Conservation (phyloP, 257 asterid genomes). For the Nicotiana attenuata region DNA sequence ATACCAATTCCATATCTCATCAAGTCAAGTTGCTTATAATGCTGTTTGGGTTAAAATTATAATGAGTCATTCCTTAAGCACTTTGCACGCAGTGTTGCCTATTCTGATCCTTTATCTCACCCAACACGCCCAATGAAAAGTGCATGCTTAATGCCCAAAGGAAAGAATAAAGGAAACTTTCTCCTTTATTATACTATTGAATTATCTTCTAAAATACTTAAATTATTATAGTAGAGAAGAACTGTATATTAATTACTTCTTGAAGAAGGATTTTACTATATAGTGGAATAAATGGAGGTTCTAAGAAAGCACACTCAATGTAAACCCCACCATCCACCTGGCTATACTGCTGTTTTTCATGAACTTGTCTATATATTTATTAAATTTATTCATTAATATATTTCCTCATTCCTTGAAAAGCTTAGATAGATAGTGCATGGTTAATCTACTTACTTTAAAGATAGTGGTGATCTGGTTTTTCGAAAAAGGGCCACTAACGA, state of each 20-base stretch:
- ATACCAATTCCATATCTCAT: not conserved
- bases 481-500: not conserved
- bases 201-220: not conserved
- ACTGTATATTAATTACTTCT: not conserved
- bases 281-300: too few relatives aligned
- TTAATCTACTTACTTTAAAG: not conserved
- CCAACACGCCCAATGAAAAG: not conserved
- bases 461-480: not conserved
- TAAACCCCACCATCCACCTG: constrained; percentile 10
- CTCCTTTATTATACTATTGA: too few relatives aligned
- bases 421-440: not conserved
- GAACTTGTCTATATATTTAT: not conserved
- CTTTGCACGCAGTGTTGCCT: not conserved
- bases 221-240: not conserved
- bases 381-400: not conserved
- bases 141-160: not conserved
- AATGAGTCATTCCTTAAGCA: not conserved
- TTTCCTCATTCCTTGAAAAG: not conserved
- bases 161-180: not conserved
- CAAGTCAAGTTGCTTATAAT: not conserved
- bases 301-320: not conserved
- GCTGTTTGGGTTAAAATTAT: not conserved
- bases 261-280: not conserved
- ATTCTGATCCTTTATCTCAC: not conserved
- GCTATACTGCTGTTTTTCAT: not conserved